Base-by-base conservation (phyloP, 2,329 filamentous ascomycete species). In the Aspergillus sp. region DNA sequence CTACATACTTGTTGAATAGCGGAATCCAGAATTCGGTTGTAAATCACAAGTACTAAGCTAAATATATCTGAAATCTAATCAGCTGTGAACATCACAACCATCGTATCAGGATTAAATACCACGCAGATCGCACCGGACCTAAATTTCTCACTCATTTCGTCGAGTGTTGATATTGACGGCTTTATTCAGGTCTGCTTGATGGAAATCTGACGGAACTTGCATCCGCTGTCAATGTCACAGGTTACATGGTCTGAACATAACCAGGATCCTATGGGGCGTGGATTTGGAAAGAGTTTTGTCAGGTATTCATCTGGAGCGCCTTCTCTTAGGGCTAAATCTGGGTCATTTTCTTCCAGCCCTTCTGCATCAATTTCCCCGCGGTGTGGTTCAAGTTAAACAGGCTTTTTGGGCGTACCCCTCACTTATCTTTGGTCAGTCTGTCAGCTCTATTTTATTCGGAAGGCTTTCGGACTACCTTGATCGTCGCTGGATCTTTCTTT, bases 381-480 rank as follows among this genome's bases (percentile, higher is more conserved):
- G 33, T 12, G 11, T 34, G 33, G 13, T n/a, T 34, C 11, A 34
- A 12, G 6, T 34, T 10, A 34, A n/a, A 12, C n/a, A 10, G 11
- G n/a, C 33, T 34, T 12, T 34, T 12, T 44, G 42, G 42, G 29
- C 27, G 10, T 40, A 28, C 12, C 72, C 89, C 85, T 40, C 42
- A 5, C 10, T 44, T 4, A 27, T 44, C 19, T 44, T 44, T 27
- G 32, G 37, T 6, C 42, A 44, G 27, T 26, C 33, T 26, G 26
- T 44, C 7, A 44, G 42, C 12, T 34, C 12, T 27, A 10, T 44
- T 27, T 36, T 44, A 10, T 40, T 40, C 12, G 42, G 42, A 12
- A 37, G 42, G 4, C 37, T 44, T 4, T 44, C 42, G 6, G 42
- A 44, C 32, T 44, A 44, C 30, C 13, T 44, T 34, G 42, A 37